Conservation (phyloP, 192 early-diverging fungal species). For the Chytriomyces sp. region DNA sequence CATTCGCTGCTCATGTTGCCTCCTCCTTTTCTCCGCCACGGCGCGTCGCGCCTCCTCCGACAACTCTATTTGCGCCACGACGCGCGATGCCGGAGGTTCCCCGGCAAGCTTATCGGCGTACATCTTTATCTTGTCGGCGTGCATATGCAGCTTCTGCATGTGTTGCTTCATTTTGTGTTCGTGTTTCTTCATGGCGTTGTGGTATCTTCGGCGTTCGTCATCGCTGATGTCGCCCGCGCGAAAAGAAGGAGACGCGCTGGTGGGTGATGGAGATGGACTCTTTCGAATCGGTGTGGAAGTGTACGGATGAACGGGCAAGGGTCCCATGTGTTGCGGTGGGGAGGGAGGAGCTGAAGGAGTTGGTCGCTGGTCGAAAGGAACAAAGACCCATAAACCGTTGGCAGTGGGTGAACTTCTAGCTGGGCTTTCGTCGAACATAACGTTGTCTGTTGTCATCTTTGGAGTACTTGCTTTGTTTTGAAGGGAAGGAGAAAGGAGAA, state of each 20-base stretch:
- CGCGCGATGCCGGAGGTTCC: background rate
- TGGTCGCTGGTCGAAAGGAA: constrained; percentile 9
- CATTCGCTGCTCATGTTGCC: constrained; percentile 26
- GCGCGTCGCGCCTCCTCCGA: background rate
- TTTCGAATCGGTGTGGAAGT: too few relatives aligned
- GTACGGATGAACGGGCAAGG: too few relatives aligned
- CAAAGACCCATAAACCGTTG: constrained; percentile 9
- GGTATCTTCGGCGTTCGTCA: constrained; percentile 1
- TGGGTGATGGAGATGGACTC: too few relatives aligned
- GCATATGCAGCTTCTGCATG: background rate
- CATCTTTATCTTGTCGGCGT: background rate
- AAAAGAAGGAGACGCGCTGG: background rate
- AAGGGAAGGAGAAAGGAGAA: too few relatives aligned
- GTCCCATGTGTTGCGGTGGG: too few relatives aligned
- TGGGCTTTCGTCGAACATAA: too few relatives aligned
- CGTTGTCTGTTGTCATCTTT: background rate
- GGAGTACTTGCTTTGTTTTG: background rate
- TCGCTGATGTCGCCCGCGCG: background rate
- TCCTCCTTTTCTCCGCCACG: background rate
- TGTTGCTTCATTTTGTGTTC: background rate
- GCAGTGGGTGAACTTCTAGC: too few relatives aligned
- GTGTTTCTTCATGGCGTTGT: background rate
- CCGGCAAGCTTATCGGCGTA: constrained; percentile 1
- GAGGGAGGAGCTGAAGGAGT: background rate
- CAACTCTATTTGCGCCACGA: background rate